These are phyloP conservation scores for Candida vartiovaarae DNA, from an alignment of 805 yeast genomes.

Conservation along the genomic window DNA sequence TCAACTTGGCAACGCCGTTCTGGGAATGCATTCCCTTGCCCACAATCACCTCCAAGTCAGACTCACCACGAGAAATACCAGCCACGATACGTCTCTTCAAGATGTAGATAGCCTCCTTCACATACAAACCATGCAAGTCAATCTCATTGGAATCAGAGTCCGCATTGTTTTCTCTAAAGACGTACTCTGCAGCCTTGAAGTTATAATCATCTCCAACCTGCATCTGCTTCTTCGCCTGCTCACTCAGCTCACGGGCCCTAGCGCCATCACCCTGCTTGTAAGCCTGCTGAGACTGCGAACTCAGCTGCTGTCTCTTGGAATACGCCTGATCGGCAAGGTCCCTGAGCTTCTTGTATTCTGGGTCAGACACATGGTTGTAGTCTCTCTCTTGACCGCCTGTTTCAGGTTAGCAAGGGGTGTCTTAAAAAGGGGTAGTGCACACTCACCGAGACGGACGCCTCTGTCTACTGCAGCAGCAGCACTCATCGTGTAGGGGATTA, in stretches of 20 bases:
- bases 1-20: constrained; percentile 76
- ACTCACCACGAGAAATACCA: constrained; percentile 50
- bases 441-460: constrained; percentile 12
- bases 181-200: constrained; percentile 81
- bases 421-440: neutral
- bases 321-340: constrained; percentile 62
- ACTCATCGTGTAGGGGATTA: neutral
- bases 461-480: constrained; percentile 10
- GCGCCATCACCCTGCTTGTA: constrained; percentile 67
- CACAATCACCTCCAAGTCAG: constrained; percentile 71
- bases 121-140: constrained; percentile 87
- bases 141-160: constrained; percentile 84
- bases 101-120: constrained; percentile 78
- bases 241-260: constrained; percentile 66
- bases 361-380: constrained; percentile 69
- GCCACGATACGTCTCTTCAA: constrained; percentile 68
- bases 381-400: constrained; percentile 30
- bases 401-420: neutral
- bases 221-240: constrained; percentile 53
- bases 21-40: constrained; percentile 89
- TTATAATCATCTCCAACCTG: constrained; percentile 63
- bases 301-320: constrained; percentile 44
- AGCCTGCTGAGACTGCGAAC: constrained; percentile 70
- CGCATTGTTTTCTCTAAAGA: constrained; percentile 78
- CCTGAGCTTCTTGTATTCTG: constrained; percentile 56